Base-by-base conservation (phyloP, 164 flowering plant species). In the Stephania yunnanensis region DNA sequence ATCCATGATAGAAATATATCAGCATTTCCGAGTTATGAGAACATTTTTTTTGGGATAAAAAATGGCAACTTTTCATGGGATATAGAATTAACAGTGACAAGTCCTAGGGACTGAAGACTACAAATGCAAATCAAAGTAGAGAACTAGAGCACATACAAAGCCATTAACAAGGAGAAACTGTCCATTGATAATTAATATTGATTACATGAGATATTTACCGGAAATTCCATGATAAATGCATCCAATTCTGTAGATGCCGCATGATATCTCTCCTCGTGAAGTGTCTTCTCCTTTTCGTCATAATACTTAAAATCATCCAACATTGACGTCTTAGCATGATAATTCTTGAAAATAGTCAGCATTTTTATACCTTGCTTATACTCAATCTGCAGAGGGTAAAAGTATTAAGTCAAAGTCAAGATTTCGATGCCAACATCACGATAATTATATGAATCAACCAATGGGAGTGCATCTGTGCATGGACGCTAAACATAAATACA, bases 301-400 rank as follows among this genome's bases (percentile, higher is more conserved):
- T 92, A 92, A 81, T 89, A 92, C 46, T 72, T 74, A 73, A 87
- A 90, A 80, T 92, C 95, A 84, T 92, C 97, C 53, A 89, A 74
- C 71, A 92, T 75, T 10, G 87, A 88, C 36, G 89, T 85, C 77
- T 80, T 84, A 36, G 80, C 83, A 0, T 81, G 44, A 74, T 84
- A 86, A 73, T 71, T 85, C 83, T 89, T 92, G 75, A 91, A 91
- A 72, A 92, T 89, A 17, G 73, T 75, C 64, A 92, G 82, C 93
- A 92, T 88, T 78, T 91, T 86, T 64, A 79, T 70, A 45, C 93
- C 97, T 73, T 87, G 88, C 78, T 83, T 78, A 20, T 85, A 83
- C 61, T 80, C 84, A 71, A 92, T 79, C 97, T 92, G 91, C 81
- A 85, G 69, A 68, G 25, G 25, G 74, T 17, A 72, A 69, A 25